phyloP scores from a whole-genome alignment of 139 green algal genomes.

The Nannochloris sp. region DNA sequence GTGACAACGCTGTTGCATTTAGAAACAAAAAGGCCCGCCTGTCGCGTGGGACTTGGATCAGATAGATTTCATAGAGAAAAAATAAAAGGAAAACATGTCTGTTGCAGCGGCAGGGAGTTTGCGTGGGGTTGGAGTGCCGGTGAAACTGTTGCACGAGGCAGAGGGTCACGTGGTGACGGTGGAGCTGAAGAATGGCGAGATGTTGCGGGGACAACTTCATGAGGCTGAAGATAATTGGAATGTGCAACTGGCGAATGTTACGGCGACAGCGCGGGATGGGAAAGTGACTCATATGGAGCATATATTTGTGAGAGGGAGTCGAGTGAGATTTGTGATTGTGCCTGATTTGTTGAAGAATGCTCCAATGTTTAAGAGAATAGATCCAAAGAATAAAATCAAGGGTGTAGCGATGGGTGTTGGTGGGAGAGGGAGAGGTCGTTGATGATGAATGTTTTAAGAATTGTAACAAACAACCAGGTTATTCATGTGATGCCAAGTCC shows the following conservation, averaged over 20 bases:
- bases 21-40: too few species aligned
- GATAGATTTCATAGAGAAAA: background rate
- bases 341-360: slow-evolving; percentile 99
- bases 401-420: slow-evolving; percentile 13
- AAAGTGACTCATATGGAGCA: slow-evolving; percentile 61
- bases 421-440: background rate
- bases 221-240: slow-evolving; percentile 99
- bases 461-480: background rate
- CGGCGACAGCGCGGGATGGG: slow-evolving; percentile 59
- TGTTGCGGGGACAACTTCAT: slow-evolving; percentile 85
- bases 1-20: too few species aligned
- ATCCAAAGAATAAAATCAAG: slow-evolving; percentile 77
- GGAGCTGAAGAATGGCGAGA: slow-evolving; percentile 94
- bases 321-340: slow-evolving; percentile 88
- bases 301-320: slow-evolving; percentile 76
- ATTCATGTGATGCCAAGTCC: background rate
- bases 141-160: slow-evolving; percentile 97
- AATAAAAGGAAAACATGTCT: background rate
- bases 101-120: slow-evolving; percentile 24
- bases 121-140: slow-evolving; percentile 58
- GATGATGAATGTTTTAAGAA: too few species aligned
- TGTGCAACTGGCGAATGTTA: slow-evolving; percentile 88
- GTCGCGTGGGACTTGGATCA: too few species aligned
- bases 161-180: slow-evolving; percentile 91
- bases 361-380: slow-evolving; percentile 99